Evolutionary conservation across 1,284 basidiomycete genomes (phyloP), one percentile per base, ranked within the genome.

Genomic region (Sporisorium iseilematis-ciliati): DNA sequence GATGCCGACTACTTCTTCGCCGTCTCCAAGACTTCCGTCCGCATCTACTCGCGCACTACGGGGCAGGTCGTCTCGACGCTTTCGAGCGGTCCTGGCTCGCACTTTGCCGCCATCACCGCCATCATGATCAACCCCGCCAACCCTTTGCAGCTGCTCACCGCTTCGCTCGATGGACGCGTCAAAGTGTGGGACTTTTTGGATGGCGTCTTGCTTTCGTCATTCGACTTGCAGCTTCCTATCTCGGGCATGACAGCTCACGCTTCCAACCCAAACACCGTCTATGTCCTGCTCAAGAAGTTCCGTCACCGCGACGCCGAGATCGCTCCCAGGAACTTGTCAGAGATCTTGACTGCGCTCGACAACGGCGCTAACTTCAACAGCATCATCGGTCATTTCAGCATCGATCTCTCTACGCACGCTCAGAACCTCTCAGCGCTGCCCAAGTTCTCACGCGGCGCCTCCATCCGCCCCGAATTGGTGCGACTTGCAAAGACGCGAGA

Each of bases 151-250:
- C 87, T 98, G 63, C 90, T 97, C 77, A 94, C 94, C 10, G 91
- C 91, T 33, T 93, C 93, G 2, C 85, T 91, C 57, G 92, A 95
- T 79, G 96, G 95, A 12, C 89, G 89, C 26, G 86, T 98, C 75
- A 91, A 93, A 84, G 87, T 96, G 12, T 98, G 96, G 96, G 94
- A 98, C 86, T 96, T 93, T 85, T 87, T 96, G 56, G 95, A 97
- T 73, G 95, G 91, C 1, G 88, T 89, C 4, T 87, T 97, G 16
- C 87, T 97, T 60, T 90, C 91, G 72, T 75, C 67, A 10, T 69
- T 84, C 46, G 70, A 80, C 51, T 60, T 84, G 46, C 89, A 88
- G 45, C 89, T 91, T 65, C 90, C 93, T 6, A 91, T 97, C 74
- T 89, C 90, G 61, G 89, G 90, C 75, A 87, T 95, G 73, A 90